phyloP scores from a whole-genome alignment of 106 monocot species.

The Platanthera zijinensis region DNA sequence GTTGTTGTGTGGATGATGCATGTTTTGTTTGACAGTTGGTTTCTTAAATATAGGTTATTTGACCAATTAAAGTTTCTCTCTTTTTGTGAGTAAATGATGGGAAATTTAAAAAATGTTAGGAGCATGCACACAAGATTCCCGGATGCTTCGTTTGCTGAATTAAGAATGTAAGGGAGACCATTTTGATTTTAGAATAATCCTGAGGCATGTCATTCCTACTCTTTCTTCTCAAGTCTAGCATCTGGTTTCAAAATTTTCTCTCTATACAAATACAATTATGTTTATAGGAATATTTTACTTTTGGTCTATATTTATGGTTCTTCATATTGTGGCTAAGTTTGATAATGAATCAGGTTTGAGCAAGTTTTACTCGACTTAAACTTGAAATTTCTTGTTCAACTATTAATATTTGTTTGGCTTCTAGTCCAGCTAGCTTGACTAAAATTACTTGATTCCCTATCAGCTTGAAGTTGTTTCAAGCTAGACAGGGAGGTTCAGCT shows the following conservation, averaged over 20 bases:
- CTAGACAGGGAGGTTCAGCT: too few relatives aligned
- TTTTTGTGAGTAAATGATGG: neutral
- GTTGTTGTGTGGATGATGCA: neutral
- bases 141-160: neutral
- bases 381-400: too few relatives aligned
- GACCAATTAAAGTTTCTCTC: neutral
- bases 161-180: neutral
- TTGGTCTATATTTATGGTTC: neutral
- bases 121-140: neutral
- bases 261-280: neutral
- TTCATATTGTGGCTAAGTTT: neutral
- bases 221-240: neutral
- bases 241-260: neutral
- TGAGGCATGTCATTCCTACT: neutral
- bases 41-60: neutral
- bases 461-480: too few relatives aligned
- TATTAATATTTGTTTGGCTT: too few relatives aligned
- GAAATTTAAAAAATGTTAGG: neutral
- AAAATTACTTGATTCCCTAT: too few relatives aligned
- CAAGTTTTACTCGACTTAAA: too few relatives aligned
- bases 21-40: neutral
- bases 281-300: neutral
- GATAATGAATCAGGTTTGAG: too few relatives aligned
- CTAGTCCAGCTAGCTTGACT: too few relatives aligned
- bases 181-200: too few relatives aligned